phyloP scores from a whole-genome alignment of 768 basidiomycete genomes.

The Lactarius pseudohatsudake region DNA sequence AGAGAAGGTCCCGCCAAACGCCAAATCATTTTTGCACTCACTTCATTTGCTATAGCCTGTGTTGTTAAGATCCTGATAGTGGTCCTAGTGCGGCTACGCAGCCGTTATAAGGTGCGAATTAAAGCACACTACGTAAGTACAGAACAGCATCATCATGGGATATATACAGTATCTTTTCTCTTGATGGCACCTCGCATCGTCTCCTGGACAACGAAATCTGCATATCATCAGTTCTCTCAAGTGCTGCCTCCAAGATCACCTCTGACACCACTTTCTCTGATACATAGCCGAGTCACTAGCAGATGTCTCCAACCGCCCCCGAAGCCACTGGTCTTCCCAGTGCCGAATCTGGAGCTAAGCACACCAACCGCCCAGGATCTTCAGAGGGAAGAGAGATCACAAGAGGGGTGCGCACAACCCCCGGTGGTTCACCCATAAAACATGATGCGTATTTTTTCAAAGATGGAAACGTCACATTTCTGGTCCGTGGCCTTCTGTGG shows the following conservation, averaged over 20 bases:
- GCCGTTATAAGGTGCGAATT: too few relatives aligned
- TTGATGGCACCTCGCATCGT: constrained; percentile 10
- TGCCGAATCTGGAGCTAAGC: background rate
- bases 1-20: too few relatives aligned
- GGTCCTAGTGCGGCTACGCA: too few relatives aligned
- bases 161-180: background rate
- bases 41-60: too few relatives aligned
- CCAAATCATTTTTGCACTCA: too few relatives aligned
- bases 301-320: background rate
- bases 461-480: constrained; percentile 26
- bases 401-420: background rate
- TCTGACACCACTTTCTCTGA: constrained; percentile 11
- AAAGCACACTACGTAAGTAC: too few relatives aligned
- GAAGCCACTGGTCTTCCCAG: background rate
- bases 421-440: constrained; percentile 1
- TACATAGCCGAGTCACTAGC: background rate
- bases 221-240: background rate
- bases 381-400: background rate
- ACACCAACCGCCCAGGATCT: background rate
- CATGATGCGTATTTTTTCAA: constrained; percentile 25
- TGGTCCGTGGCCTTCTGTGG: constrained; percentile 2
- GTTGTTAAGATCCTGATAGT: too few relatives aligned
- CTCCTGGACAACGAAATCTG: background rate
- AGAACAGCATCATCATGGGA: too few relatives aligned
- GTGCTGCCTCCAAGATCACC: constrained; percentile 2